Conservation (phyloP, 1,284 basidiomycete species). For the Psilocybe mexicana region DNA sequence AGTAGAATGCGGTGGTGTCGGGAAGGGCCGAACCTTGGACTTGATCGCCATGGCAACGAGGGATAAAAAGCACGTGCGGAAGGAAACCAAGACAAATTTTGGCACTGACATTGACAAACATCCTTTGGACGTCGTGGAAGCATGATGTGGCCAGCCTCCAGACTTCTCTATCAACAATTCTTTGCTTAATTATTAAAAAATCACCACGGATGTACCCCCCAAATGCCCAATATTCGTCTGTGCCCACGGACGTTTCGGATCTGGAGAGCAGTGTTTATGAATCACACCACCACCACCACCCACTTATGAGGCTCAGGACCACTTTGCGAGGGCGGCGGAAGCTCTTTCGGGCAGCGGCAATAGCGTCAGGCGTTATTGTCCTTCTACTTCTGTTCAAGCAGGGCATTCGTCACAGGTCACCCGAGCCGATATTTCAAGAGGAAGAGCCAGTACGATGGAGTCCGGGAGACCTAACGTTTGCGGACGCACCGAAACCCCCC, state of each 20-base stretch:
- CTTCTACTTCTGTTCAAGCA: background rate
- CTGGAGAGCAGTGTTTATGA: background rate
- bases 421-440: background rate
- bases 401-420: background rate
- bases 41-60: too few species aligned
- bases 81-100: too few species aligned
- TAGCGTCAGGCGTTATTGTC: background rate
- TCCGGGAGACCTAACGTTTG: background rate
- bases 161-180: too few species aligned
- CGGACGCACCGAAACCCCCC: background rate
- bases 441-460: background rate
- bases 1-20: too few species aligned
- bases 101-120: too few species aligned
- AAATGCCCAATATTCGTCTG: background rate
- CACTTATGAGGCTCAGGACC: background rate
- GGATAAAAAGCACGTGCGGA: too few species aligned
- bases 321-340: background rate
- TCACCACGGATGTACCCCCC: background rate
- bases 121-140: too few species aligned
- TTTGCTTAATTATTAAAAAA: background rate
- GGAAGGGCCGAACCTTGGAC: too few species aligned
- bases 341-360: background rate
- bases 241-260: background rate
- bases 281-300: background rate
- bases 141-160: too few species aligned